Evolutionary conservation across 495 filamentous ascomycete genomes (phyloP).

Genomic region (Parathielavia hyrcaniae): DNA sequence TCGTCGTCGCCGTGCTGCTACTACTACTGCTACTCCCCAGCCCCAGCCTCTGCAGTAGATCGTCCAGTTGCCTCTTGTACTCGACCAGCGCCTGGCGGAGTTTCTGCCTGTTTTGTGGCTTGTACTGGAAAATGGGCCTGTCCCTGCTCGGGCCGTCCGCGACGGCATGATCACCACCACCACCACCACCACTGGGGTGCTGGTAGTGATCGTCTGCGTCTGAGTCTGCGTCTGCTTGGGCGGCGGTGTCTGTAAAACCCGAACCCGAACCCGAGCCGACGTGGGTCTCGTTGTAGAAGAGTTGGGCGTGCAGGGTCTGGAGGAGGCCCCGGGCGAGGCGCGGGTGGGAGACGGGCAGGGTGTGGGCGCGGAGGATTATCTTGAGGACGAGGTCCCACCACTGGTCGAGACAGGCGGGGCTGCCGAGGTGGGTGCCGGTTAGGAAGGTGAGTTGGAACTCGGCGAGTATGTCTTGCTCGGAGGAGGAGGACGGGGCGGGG

Average conservation of each 20-base stretch:
- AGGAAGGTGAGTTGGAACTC: conserved; percentile 84
- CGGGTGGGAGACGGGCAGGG: conserved; percentile 51
- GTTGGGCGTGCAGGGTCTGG: conserved; percentile 58
- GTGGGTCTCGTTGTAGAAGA: conserved; percentile 61
- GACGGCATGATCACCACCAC: neutral
- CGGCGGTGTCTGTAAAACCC: neutral
- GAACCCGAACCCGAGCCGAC: conserved; percentile 32
- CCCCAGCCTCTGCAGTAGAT: conserved; percentile 31
- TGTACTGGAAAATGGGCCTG: conserved; percentile 46
- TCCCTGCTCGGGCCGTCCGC: conserved; percentile 16
- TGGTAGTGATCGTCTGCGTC: conserved; percentile 16
- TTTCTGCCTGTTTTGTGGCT: conserved; percentile 31
- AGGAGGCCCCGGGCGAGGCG: conserved; percentile 56
- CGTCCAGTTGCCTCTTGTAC: conserved; percentile 41
- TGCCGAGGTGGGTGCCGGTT: conserved; percentile 72
- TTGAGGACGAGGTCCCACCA: conserved; percentile 69
- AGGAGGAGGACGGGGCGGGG: no score
- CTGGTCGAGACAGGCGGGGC: conserved; percentile 78
- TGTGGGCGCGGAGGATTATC: conserved; percentile 62
- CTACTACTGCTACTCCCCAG: no score
- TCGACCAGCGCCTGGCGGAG: conserved; percentile 36
- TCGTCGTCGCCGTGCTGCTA: no score
- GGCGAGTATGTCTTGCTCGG: conserved; percentile 57
- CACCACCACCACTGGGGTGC: conserved; percentile 24
- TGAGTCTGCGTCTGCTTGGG: no score